Base-by-base conservation (phyloP, 2,329 filamentous ascomycete genomes). In the Myriangium duriaei region DNA sequence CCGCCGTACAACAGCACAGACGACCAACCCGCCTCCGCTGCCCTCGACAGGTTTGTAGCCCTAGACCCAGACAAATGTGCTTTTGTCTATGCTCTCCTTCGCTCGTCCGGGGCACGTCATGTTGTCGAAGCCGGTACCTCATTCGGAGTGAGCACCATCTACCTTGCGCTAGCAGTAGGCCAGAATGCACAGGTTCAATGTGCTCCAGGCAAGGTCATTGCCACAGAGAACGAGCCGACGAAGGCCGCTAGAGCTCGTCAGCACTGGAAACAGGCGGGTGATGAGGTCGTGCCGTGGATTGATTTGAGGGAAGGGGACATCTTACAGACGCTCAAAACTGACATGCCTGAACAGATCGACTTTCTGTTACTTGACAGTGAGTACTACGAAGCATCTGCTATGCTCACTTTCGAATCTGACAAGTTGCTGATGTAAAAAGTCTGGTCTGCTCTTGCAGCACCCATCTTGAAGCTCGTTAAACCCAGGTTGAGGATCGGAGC, bases 111-210 rank as follows among this genome's bases (percentile, higher is more conserved):
- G 2, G 72, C 73, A 1, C 58, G 57, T 2, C 63, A 63, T 30
- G 56, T 76, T 14, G 65, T 78, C 26, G 74, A 79, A 49, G 72
- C 71, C 0, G 74, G 74, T 1, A 78, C 74, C 0, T 70, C 65
- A 30, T 78, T 73, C 41, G 74, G 74, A 2, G 65, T 79, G 1
- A 73, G 68, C 40, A 77, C 74, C 0, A 73, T 78, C 31, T 79
- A 76, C 42, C 62, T 78, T 2, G 71, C 73, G 0, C 57, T 77
- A 2, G 74, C 72, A 0, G 69, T 71, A 0, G 61, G 61, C 0
- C 60, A 69, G 39, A 75, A 70, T 41, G 59, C 57, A 0, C 47
- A 44, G 0, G 42, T 37, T 2, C 46, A 43, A n/a, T 56, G 53
- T 10, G 37, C 52, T 37, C 11, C 7, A 4, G 68, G 63, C 0